Base-by-base conservation (phyloP, 768 basidiomycete species). In the Collybia sordida region DNA sequence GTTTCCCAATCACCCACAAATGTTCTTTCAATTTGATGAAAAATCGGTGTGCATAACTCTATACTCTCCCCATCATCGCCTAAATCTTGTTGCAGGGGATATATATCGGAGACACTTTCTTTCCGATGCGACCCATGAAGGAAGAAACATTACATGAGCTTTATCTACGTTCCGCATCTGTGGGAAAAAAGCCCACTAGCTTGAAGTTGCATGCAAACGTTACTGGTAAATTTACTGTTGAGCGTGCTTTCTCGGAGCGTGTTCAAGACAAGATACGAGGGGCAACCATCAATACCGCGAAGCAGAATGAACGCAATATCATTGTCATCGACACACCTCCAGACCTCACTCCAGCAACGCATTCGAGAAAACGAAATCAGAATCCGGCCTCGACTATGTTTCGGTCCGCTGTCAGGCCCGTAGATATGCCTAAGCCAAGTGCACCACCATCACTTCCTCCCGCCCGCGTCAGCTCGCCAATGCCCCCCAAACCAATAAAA, bases 121-220 rank as follows among this genome's bases (percentile, higher is more conserved):
- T 82, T 51, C 74, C 85, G 1, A 79, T 88, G 74, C 72, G 69
- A 2, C 65, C 75, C 4, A 64, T 66, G 48, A 71, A 72, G 48
- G 89, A 89, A 64, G 74, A 71, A 52, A 62, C 73, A 1, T 72
- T 77, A 6, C 86, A 90, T 57, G 90, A 92, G 53, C 74, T 92
- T 24, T 92, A 88, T 65, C 75, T 90, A 18, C 80, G 87, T 14
- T 71, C 81, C 11, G 72, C 83, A 31, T 77, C 79, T 14, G 72
- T 77, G 6, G 68, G 76, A 19, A 85, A 82, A 63, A 81, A 78
- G 42, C 79, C 72, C 54, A 79, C 81, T 0, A 83, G 86, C 1
- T 77, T 91, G 56, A 89, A 87, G 63, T 79, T 87, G 17, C 80
- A 85, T 56, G 89, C 86, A 53, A 83, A 82, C 57, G 80, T 92